These are phyloP conservation scores for Coprinopsis strossmayeri DNA, from an alignment of 768 basidiomycete species.

Conservation along the genomic window DNA sequence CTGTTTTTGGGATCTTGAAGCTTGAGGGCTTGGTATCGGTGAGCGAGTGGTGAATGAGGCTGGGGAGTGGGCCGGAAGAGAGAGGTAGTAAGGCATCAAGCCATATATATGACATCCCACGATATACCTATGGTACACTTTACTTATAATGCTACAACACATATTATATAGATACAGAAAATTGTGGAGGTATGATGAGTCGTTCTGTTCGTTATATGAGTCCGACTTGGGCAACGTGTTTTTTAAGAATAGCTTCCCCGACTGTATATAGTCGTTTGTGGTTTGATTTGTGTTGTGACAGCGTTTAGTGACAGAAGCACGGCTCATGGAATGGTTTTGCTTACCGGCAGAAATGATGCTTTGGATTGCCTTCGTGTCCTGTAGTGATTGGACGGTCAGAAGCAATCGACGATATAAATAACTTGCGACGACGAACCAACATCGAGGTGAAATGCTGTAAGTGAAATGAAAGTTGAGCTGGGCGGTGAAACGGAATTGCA, in stretches of 20 bases:
- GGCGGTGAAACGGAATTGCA: neutral
- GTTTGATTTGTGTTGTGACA: constrained; percentile 2
- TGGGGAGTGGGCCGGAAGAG: no score
- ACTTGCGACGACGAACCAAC: constrained; percentile 39
- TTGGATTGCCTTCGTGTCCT: constrained; percentile 67
- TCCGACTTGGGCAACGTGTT: constrained; percentile 53
- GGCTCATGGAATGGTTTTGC: constrained; percentile 17
- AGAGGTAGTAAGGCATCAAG: no score
- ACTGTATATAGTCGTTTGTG: constrained; percentile 29
- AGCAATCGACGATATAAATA: neutral
- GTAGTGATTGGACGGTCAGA: neutral
- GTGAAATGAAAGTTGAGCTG: neutral
- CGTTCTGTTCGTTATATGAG: constrained; percentile 31
- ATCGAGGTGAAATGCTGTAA: constrained; percentile 64
- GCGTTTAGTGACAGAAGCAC: neutral
- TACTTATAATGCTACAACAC: constrained; percentile 3
- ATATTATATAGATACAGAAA: constrained; percentile 2
- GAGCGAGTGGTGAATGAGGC: no score
- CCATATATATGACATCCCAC: neutral
- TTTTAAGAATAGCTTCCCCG: constrained; percentile 61
- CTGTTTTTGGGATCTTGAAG: no score
- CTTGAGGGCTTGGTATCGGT: no score
- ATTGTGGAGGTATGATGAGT: no score
- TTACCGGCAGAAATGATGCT: constrained; percentile 56
- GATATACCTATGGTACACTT: constrained; percentile 1